Base-by-base conservation (phyloP, 768 basidiomycete genomes). In the Leucocoprinus leucothites region DNA sequence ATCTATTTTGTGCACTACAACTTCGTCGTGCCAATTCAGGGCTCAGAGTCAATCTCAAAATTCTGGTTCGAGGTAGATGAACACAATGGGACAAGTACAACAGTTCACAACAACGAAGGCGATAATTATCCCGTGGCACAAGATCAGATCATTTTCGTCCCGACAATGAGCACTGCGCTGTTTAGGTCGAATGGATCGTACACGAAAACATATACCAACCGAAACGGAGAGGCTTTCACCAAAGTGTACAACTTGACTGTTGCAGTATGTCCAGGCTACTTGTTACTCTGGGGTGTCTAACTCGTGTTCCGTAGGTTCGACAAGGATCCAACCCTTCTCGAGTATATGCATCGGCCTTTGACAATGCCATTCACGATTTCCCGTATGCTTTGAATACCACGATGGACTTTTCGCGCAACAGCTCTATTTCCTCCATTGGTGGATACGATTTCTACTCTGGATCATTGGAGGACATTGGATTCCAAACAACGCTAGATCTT, bases 21-120 rank as follows among this genome's bases (percentile, higher is more conserved):
- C 51, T 78, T 76, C 57, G 62, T 74, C n/a, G 74, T 74, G 4
- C 73, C 72, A 2, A 68, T 79, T 54, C 63, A 74, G 60, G 57
- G 71, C 6, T 55, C 68, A 4, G 64, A 63, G 8, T 78, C 77
- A n/a, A 69, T 81, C 50, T 70, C 75, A 28, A 74, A 72, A 31
- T 79, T 79, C 63, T 79, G 77, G 77, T 81, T 81, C 61, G 65
- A 70, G 24, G 73, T 79, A 6, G 70, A 79, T 56, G 76, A 79
- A 56, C 69, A 71, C 25, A 67, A 77, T 56, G 78, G 77, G 9
- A 72, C 67, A 36, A 63, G 64, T 1, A 53, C 69, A 6, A 70
- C 69, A 1, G 64, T 63, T 1, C 70, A 76, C 53, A 68, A 76
- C 35, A 79, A 79, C 55, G 71, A 67, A n/a, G 78, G 79, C 1